Evolutionary conservation across 1,139 yeast species (phyloP), one percentile per base, ranked within the genome.

Genomic region (Pichia sp.): DNA sequence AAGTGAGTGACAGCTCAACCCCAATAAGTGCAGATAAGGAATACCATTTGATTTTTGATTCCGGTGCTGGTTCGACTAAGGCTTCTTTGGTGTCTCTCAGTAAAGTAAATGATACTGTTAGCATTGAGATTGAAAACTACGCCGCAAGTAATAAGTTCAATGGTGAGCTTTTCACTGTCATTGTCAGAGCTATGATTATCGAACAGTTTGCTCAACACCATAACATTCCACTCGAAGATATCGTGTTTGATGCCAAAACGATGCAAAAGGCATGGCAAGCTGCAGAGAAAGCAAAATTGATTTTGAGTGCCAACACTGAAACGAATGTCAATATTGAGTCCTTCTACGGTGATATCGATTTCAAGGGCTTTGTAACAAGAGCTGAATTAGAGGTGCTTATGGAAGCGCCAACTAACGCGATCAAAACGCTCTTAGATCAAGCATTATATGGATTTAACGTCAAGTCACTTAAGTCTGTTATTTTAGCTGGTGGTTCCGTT

Each of bases 61-160:
- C 83, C 72, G 99, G 99, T 34, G 93, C 96, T 3, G 94, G 95
- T 1, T 78, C 94, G 1, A 83, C 94, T 1, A 75, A 79, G 39
- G 94, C 96, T 3, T 82, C 97, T 0, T 62, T 91, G 22, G 77
- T 88, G 38, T 77, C 91, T 1, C 65, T 78, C 10, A 14, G 10
- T 8, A 18, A 28, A 12, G 22, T 14, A 12, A 61, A 64, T 26
- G 72, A 73, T 22, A 68, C 68, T 42, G 53, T 66, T 15, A 55
- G 58, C 7, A 63, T 86, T 34, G 82, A 77, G 39, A 69, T 86
- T 24, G 82, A 80, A 53, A 87, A 85, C 24, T 72, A 78, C 42
- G 88, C 91, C 1, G 75, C 60, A 51, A 86, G 81, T 52, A 64
- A 66, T 15, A 48, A 62, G 1, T 63, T 86, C 34, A 94, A 96